These are phyloP conservation scores for Paratrypanosoma confusum DNA, from an alignment of 208 protist genomes.

Conservation along the genomic window DNA sequence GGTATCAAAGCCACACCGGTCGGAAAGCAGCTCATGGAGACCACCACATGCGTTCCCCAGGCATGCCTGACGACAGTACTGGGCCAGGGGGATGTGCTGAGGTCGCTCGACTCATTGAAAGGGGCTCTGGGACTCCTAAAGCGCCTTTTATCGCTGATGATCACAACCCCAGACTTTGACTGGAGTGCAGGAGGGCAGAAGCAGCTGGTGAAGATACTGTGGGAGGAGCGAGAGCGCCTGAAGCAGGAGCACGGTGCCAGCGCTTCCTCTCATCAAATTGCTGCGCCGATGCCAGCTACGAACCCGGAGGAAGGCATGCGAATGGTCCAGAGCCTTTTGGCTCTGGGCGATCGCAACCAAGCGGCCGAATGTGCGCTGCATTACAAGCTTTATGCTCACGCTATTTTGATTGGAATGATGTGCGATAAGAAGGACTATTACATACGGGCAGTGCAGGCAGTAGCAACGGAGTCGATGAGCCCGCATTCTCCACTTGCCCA, in stretches of 20 bases:
- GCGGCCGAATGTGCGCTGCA: constrained; percentile 51
- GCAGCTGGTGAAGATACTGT: constrained; percentile 29
- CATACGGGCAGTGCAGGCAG: constrained; percentile 39
- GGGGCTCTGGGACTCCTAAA: too few relatives aligned
- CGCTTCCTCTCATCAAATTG: too few relatives aligned
- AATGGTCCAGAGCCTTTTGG: constrained; percentile 48
- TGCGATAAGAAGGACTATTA: constrained; percentile 69
- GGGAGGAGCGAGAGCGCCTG: constrained; percentile 5
- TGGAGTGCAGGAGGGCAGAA: constrained; percentile 43
- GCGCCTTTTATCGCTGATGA: too few relatives aligned
- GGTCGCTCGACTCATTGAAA: too few relatives aligned
- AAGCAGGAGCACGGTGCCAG: constrained; percentile 1
- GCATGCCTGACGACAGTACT: too few relatives aligned
- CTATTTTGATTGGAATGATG: constrained; percentile 82
- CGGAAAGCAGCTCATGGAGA: too few relatives aligned
- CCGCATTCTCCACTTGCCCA: constrained; percentile 52
- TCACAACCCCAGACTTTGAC: constrained; percentile 8
- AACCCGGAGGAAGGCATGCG: constrained; percentile 16
- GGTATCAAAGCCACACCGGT: too few relatives aligned
- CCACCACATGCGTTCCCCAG: too few relatives aligned
- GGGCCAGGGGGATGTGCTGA: too few relatives aligned
- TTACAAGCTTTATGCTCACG: constrained; percentile 43
- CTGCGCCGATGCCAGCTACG: not conserved
- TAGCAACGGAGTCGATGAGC: constrained; percentile 41
- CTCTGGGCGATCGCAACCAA: constrained; percentile 40